Conservation (phyloP, 768 basidiomycete genomes). For the Tulasnella sp. region DNA sequence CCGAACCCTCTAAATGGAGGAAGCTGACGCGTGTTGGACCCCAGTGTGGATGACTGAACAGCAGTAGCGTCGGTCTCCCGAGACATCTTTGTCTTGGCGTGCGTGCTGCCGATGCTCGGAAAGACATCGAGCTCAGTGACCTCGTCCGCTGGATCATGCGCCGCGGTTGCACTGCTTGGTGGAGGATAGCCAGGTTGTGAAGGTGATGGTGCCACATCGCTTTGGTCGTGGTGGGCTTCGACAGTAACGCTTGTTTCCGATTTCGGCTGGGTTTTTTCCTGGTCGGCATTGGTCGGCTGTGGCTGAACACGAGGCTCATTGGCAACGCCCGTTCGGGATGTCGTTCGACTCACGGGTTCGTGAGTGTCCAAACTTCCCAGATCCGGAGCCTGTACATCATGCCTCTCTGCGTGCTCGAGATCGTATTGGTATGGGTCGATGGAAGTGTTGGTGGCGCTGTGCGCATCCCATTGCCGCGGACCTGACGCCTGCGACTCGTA, state of each 20-base stretch:
- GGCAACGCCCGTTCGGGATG: not conserved
- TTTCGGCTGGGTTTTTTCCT: not conserved
- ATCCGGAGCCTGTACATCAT: not conserved
- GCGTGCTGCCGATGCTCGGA: not conserved
- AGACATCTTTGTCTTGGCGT: not conserved
- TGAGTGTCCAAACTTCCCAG: conserved; percentile 5
- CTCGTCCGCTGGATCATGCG: not conserved
- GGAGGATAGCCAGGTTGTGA: conserved; percentile 1
- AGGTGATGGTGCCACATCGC: not conserved
- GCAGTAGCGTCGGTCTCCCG: not conserved
- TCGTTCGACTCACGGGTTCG: not conserved
- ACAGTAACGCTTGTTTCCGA: not conserved
- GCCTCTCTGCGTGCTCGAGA: conserved; percentile 1
- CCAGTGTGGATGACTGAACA: conserved; percentile 13
- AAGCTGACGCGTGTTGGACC: not conserved
- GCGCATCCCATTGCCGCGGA: not conserved
- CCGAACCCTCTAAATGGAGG: not conserved
- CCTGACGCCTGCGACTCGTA: not conserved
- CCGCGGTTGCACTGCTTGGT: not conserved
- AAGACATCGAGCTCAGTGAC: not conserved
- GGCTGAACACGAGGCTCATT: not conserved
- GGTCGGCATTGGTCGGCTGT: not conserved
- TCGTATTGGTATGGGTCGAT: conserved; percentile 10
- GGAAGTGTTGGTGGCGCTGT: not conserved
- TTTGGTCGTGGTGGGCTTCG: not conserved